Evolutionary conservation across 164 flowering plant species (phyloP).

Genomic region (Vitis labrusca): DNA sequence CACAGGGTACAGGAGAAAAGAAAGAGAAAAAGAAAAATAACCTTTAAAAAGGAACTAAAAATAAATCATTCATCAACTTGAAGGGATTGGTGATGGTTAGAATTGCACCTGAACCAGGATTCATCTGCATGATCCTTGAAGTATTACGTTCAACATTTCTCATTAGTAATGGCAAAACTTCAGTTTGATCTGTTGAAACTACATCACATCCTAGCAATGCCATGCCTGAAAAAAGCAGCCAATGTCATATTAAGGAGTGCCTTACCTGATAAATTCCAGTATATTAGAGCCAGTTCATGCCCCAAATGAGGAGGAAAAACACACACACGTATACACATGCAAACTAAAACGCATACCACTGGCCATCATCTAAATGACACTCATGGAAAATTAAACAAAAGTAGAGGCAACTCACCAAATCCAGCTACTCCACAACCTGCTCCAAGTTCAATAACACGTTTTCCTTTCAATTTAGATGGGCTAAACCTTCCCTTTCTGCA

Average conservation of each 20-base stretch:
- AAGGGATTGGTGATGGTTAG: not conserved
- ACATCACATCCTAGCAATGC: conserved; percentile 92
- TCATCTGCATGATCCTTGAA: conserved; percentile 71
- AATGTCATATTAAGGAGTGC: conserved; percentile 10
- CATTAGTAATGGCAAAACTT: conserved; percentile 85
- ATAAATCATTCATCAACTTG: not conserved
- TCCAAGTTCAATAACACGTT: conserved; percentile 92
- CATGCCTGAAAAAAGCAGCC: conserved; percentile 64
- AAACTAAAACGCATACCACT: not conserved
- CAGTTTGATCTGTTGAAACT: conserved; percentile 81
- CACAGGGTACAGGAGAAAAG: not conserved
- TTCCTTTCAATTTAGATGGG: conserved; percentile 80
- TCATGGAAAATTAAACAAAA: not conserved
- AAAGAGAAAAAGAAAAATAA: not conserved
- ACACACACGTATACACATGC: not conserved
- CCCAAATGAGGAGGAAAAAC: not conserved
- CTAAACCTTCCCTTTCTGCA: conserved; percentile 86
- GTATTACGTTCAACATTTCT: conserved; percentile 85
- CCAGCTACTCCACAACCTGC: conserved; percentile 98
- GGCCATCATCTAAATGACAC: not conserved
- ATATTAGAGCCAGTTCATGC: too few species aligned
- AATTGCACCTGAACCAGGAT: conserved; percentile 50
- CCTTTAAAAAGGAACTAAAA: not conserved
- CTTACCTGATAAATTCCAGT: not conserved
- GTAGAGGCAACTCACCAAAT: conserved; percentile 57